These are phyloP conservation scores for Zizania latifolia DNA, from an alignment of 176 grass and related monocot species.

Conservation along the genomic window DNA sequence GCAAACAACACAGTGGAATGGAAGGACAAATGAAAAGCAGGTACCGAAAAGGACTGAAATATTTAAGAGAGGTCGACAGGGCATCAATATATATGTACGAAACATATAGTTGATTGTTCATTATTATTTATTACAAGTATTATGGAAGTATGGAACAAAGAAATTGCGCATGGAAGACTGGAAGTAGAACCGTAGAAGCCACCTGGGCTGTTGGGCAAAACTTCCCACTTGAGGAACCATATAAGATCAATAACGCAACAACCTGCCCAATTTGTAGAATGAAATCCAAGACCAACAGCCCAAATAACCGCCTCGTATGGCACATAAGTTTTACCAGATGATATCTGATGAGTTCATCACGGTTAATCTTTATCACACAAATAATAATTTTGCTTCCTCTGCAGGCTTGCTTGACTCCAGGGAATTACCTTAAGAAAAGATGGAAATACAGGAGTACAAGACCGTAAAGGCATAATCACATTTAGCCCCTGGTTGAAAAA, in stretches of 20 bases:
- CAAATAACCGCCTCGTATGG: conserved; percentile 42
- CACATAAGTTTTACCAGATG: conserved; percentile 27
- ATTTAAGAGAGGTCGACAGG: neutral
- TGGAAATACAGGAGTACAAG: neutral
- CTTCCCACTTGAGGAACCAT: conserved; percentile 13
- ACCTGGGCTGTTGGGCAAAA: conserved; percentile 57
- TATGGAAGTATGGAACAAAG: neutral
- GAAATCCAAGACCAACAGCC: conserved; percentile 42
- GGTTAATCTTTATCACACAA: conserved; percentile 40
- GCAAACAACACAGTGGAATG: neutral
- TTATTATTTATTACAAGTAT: conserved; percentile 15
- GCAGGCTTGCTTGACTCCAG: conserved; percentile 38
- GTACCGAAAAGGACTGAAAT: conserved; percentile 37
- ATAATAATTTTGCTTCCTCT: conserved; percentile 35
- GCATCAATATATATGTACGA: neutral
- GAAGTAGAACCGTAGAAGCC: neutral
- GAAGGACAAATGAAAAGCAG: neutral
- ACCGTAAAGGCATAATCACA: neutral
- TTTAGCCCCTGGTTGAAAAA: neutral
- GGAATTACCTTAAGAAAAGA: conserved; percentile 50
- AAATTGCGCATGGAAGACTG: neutral
- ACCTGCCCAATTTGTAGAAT: conserved; percentile 43
- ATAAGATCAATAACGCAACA: neutral
- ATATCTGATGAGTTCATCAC: conserved; percentile 27
- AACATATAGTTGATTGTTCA: neutral